These are phyloP conservation scores for Metschnikowia similis DNA, from an alignment of 805 yeast species.

Conservation along the genomic window DNA sequence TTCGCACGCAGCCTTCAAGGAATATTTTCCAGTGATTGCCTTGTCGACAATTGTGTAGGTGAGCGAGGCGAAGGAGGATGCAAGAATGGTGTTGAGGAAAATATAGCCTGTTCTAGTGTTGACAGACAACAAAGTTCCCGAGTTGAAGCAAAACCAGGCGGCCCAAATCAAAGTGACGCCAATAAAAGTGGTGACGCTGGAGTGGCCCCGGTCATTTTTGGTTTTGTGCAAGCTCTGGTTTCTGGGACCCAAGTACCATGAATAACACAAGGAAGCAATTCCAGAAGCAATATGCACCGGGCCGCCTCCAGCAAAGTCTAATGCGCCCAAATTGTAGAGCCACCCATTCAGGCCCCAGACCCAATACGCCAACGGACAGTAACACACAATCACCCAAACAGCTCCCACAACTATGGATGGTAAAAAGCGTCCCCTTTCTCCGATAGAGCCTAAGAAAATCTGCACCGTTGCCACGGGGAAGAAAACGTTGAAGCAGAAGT, in stretches of 20 bases:
- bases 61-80: conserved; percentile 46
- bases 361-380: conserved; percentile 44
- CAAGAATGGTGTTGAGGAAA: conserved; percentile 47
- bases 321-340: conserved; percentile 39
- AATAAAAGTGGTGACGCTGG: conserved; percentile 34
- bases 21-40: conserved; percentile 36
- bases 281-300: conserved; percentile 47
- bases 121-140: conserved; percentile 41
- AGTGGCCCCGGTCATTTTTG: conserved; percentile 28
- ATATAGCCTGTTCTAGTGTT: conserved; percentile 43
- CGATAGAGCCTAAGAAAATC: conserved; percentile 41
- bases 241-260: conserved; percentile 42
- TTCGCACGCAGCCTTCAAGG: conserved; percentile 41
- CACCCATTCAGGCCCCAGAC: conserved; percentile 47
- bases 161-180: conserved; percentile 47
- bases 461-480: conserved; percentile 49
- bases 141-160: conserved; percentile 48
- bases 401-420: conserved; percentile 40
- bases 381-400: conserved; percentile 40
- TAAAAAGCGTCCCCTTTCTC: conserved; percentile 40
- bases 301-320: conserved; percentile 50
- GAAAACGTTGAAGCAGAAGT: conserved; percentile 41
- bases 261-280: conserved; percentile 39
- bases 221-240: conserved; percentile 23
- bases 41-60: conserved; percentile 43